Conservation (phyloP, 768 basidiomycete genomes). For the Psilocybe cubensis region DNA sequence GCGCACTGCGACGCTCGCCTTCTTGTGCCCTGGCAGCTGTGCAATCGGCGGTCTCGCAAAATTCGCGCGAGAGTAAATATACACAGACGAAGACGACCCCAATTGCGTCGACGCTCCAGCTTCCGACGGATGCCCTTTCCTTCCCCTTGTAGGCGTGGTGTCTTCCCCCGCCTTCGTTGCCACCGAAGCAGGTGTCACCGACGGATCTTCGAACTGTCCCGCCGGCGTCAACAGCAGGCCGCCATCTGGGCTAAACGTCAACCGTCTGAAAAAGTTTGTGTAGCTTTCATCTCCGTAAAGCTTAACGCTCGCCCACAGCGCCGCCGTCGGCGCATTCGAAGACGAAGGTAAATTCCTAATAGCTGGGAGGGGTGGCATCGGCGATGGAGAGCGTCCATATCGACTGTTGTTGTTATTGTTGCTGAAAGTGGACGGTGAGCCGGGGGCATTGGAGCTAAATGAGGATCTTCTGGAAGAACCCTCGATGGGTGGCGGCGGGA, state of each 20-base stretch:
- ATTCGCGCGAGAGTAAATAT: constrained; percentile 95
- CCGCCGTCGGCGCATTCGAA: constrained; percentile 22
- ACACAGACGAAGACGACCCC: constrained; percentile 67
- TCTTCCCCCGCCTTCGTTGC: constrained; percentile 27
- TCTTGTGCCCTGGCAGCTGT: constrained; percentile 95
- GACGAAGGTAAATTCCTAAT: constrained; percentile 74
- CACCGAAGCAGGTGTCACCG: constrained; percentile 41
- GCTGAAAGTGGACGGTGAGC: constrained; percentile 64
- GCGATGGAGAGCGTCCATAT: constrained; percentile 84
- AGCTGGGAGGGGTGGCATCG: constrained; percentile 92
- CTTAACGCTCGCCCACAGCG: constrained; percentile 67
- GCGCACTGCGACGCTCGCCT: constrained; percentile 90
- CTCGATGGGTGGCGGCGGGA: constrained; percentile 71
- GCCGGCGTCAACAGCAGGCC: constrained; percentile 93
- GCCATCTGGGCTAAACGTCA: constrained; percentile 95
- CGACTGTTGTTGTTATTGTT: constrained; percentile 38
- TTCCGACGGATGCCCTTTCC: constrained; percentile 54
- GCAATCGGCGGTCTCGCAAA: constrained; percentile 92
- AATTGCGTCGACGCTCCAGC: constrained; percentile 40
- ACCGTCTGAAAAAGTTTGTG: constrained; percentile 93
- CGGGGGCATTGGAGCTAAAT: constrained; percentile 83
- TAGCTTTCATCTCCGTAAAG: constrained; percentile 95
- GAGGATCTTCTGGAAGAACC: constrained; percentile 63
- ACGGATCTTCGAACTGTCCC: constrained; percentile 95
- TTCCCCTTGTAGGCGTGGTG: constrained; percentile 58